A percentile compares a stretch with the other conserved stretches of the same genome.
Conservation (phyloP, 2,329 filamentous ascomycete species). For the Neonectria faginata region DNA sequence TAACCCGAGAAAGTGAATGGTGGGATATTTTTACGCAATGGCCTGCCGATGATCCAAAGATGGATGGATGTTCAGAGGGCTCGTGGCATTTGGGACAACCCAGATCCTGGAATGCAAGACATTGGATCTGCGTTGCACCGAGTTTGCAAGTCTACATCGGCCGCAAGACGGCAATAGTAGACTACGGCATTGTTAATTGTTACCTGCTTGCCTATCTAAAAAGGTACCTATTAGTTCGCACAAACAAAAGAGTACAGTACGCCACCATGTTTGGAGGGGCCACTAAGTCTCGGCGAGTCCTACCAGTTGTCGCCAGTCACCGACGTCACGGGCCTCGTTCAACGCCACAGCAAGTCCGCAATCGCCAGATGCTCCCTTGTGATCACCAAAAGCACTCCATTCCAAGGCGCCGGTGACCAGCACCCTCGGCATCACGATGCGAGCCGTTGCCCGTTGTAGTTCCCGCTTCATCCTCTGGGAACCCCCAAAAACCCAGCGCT, state of each 20-base stretch:
- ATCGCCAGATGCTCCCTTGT: slow-evolving; percentile 25
- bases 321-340: slow-evolving; percentile 24
- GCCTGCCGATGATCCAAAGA: background rate
- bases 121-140: background rate
- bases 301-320: slow-evolving; percentile 16
- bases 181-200: no score
- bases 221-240: no score
- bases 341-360: slow-evolving; percentile 20
- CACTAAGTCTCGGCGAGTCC: background rate
- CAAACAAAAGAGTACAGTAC: no score
- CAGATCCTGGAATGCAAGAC: slow-evolving; percentile 18
- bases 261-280: slow-evolving; percentile 10
- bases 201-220: no score
- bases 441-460: background rate
- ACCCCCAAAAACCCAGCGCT: background rate
- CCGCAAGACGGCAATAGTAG: no score
- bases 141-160: no score
- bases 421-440: slow-evolving; percentile 18
- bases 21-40: slow-evolving; percentile 7
- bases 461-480: background rate
- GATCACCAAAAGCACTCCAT: slow-evolving; percentile 27
- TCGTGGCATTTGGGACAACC: background rate
- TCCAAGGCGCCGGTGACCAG: slow-evolving; percentile 18
- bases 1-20: background rate
- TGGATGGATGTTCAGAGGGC: slow-evolving; percentile 7